phyloP scores from a whole-genome alignment of 129 eudicot genomes.

The Chrysanthemum lavandulifolium region DNA sequence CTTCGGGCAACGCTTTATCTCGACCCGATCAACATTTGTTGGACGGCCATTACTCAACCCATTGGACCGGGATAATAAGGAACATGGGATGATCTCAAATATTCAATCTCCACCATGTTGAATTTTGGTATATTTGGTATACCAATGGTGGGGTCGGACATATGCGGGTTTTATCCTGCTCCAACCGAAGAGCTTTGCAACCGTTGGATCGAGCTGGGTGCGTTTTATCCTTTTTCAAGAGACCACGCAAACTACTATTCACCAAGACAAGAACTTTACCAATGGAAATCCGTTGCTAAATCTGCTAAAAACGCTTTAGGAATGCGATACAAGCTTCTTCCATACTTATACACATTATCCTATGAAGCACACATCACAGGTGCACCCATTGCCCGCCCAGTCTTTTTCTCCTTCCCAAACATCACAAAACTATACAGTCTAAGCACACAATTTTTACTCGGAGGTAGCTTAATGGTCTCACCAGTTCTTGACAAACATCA shows the following conservation, averaged over 20 bases:
- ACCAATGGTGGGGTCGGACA: slow-evolving; percentile 97
- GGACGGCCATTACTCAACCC: slow-evolving; percentile 95
- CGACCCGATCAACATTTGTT: slow-evolving; percentile 83
- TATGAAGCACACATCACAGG: slow-evolving; percentile 85
- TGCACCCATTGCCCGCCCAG: slow-evolving; percentile 87
- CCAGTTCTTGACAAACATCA: slow-evolving; percentile 83
- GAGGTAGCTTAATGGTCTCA: slow-evolving; percentile 85
- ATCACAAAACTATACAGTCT: slow-evolving; percentile 47
- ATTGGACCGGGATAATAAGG: slow-evolving; percentile 99
- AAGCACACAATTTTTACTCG: slow-evolving; percentile 85
- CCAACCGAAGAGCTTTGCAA: slow-evolving; percentile 94
- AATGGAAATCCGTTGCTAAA: slow-evolving; percentile 76
- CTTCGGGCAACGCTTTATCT: slow-evolving; percentile 79
- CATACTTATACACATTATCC: slow-evolving; percentile 71
- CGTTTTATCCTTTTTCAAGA: slow-evolving; percentile 91
- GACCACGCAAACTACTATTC: slow-evolving; percentile 89
- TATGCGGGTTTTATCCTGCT: slow-evolving; percentile 88
- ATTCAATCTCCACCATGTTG: slow-evolving; percentile 82
- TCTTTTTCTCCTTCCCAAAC: slow-evolving; percentile 75
- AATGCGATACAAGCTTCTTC: slow-evolving; percentile 87
- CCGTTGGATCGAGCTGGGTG: slow-evolving; percentile 95
- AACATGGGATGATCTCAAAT: slow-evolving; percentile 80
- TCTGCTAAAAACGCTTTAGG: slow-evolving; percentile 89
- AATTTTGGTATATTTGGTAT: slow-evolving; percentile 94
- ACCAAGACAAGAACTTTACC: slow-evolving; percentile 92